Percentiles rank a stretch among this genome's conserved stretches.
Evolutionary conservation across 495 filamentous ascomycete genomes (phyloP).

Genomic region (Aspergillus cavernicola): DNA sequence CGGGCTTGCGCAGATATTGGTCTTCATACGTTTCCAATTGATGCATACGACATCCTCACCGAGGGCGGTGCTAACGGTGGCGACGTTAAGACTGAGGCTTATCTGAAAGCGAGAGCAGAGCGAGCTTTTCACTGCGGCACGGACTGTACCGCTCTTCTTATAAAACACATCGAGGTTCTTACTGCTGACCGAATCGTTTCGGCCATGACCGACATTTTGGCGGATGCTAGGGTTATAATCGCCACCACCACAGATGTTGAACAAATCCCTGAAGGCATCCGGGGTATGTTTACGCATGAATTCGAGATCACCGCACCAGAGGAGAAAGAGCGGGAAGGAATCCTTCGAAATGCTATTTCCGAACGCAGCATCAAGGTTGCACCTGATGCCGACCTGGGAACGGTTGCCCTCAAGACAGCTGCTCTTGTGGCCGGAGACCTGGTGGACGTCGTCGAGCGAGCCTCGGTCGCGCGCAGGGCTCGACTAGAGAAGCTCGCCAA

Average conservation of each 20-base stretch:
- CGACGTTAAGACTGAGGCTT: conserved; percentile 89
- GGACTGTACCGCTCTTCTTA: conserved; percentile 74
- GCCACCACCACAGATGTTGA: conserved; percentile 94
- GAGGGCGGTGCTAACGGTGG: conserved; percentile 81
- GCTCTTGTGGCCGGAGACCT: conserved; percentile 92
- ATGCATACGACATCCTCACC: conserved; percentile 88
- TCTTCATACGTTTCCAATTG: conserved; percentile 82
- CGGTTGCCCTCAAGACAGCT: conserved; percentile 90
- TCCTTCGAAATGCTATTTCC: conserved; percentile 71
- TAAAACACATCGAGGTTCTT: conserved; percentile 85
- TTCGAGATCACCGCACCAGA: conserved; percentile 91
- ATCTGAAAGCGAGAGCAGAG: conserved; percentile 81
- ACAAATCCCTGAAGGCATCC: conserved; percentile 83
- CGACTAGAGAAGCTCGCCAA: conserved; percentile 69
- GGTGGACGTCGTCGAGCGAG: conserved; percentile 89
- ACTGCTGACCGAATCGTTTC: conserved; percentile 85
- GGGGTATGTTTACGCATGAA: conserved; percentile 92
- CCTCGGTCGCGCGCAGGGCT: conserved; percentile 65
- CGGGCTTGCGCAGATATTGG: conserved; percentile 85
- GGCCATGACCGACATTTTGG: conserved; percentile 74
- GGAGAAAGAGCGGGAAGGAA: conserved; percentile 86
- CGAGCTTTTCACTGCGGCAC: conserved; percentile 84
- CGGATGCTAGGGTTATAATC: conserved; percentile 71
- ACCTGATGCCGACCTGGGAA: conserved; percentile 73
- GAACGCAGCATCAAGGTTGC: conserved; percentile 69